Percentiles rank a stretch among this genome's conserved stretches.
phyloP scores from a whole-genome alignment of 75 land plant genomes.

The Pseudotsuga menziesii region DNA sequence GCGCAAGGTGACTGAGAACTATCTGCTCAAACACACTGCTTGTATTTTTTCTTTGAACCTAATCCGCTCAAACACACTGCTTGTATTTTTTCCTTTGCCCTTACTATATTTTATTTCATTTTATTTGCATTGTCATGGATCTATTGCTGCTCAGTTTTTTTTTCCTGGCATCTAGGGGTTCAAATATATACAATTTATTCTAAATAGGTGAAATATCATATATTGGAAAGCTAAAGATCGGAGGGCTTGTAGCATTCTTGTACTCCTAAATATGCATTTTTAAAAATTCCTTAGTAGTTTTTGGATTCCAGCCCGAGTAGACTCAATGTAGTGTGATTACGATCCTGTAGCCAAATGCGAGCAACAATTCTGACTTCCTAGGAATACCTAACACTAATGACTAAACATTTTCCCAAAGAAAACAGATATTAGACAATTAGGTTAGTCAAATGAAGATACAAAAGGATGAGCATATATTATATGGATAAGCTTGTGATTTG shows the following conservation, averaged over 20 bases:
- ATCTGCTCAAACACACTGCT: neutral
- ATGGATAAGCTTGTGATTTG: too few relatives aligned
- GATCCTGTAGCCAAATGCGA: neutral
- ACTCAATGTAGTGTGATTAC: neutral
- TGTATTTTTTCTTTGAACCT: neutral
- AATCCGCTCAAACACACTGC: neutral
- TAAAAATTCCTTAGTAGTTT: neutral
- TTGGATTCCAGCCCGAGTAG: neutral
- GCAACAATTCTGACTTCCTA: neutral
- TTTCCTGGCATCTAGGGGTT: neutral
- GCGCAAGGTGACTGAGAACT: neutral
- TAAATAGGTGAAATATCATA: neutral
- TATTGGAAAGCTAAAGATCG: neutral
- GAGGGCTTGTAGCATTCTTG: neutral
- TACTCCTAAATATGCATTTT: neutral
- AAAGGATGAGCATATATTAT: neutral
- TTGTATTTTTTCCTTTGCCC: neutral
- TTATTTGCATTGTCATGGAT: neutral
- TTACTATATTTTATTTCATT: neutral
- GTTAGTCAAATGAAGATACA: neutral
- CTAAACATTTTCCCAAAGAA: neutral
- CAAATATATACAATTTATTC: neutral
- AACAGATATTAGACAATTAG: neutral
- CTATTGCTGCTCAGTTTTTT: neutral
- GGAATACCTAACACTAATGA: neutral